These are phyloP conservation scores for Pistacia vera DNA, from an alignment of 345 rosid species.

Conservation along the genomic window DNA sequence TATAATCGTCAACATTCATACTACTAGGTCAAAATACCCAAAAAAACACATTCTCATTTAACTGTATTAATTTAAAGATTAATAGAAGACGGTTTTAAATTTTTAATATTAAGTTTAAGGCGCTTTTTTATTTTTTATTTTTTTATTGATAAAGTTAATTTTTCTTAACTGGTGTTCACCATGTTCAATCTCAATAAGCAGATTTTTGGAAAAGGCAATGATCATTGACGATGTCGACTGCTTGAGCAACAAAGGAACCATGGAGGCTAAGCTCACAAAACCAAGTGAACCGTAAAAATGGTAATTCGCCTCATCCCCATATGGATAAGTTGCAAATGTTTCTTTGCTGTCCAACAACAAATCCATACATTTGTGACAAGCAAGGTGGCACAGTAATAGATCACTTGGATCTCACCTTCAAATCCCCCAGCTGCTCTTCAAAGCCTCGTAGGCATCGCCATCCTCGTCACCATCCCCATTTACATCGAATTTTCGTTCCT, in stretches of 20 bases:
- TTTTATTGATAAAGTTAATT: too few relatives aligned
- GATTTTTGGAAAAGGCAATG: conserved; percentile 84
- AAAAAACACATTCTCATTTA: too few relatives aligned
- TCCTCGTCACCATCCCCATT: conserved; percentile 57
- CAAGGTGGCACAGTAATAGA: conserved; percentile 79
- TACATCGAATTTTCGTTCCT: conserved; percentile 74
- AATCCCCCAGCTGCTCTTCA: conserved; percentile 76
- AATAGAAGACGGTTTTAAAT: too few relatives aligned
- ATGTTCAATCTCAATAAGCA: conserved; percentile 25
- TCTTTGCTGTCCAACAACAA: conserved; percentile 60
- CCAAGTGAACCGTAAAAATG: conserved; percentile 88
- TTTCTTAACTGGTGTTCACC: too few relatives aligned
- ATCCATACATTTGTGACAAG: conserved; percentile 77
- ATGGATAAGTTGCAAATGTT: conserved; percentile 79
- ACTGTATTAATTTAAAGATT: too few relatives aligned
- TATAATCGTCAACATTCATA: too few relatives aligned
- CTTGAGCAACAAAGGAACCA: conserved; percentile 45
- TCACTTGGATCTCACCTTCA: conserved; percentile 62
- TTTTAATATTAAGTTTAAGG: too few relatives aligned
- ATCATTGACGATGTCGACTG: conserved; percentile 57
- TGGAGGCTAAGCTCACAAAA: conserved; percentile 83
- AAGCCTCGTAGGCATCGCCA: conserved; percentile 65
- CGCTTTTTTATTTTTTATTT: too few relatives aligned
- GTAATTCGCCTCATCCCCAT: conserved; percentile 70
- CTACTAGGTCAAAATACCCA: too few relatives aligned